Base-by-base conservation (phyloP, 108 stramenopile species). In the Cyclostephanos tholiformis region DNA sequence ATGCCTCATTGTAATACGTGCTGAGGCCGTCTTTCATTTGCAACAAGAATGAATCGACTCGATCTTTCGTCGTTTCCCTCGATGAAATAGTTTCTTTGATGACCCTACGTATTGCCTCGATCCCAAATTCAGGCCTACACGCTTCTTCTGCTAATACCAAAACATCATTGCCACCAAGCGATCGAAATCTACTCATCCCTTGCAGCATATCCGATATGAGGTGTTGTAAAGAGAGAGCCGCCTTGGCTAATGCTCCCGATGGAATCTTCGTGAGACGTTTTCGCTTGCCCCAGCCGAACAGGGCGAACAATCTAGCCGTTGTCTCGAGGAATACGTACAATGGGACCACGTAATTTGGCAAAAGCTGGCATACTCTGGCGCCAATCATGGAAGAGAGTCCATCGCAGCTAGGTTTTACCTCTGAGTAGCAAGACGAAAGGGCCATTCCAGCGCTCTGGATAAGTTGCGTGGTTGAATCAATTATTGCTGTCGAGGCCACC, bases 251-350 rank as follows among this genome's bases (percentile, higher is more conserved):
- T 20, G 86, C 86, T 23, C 65, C 76, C 22, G 90, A 84, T 32
- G 76, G 71, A 46, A 53, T 76, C 64, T 89, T 91, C 4, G 89
- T 89, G 16, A 66, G 63, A 11, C 76, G 77, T 66, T 91, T 94
- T 29, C 90, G 80, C 59, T 85, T 88, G 36, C 90, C 93, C 93
- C 93, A 94, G 49, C 89, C 90, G 67, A 85, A 94, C 29, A 80
- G 32, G 13, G 74, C 50, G 52, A 88, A 86, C 10, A 84, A 63
- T 11, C 66, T 76, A 26, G 79, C 80, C 67, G 78, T 80, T 68
- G 88, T 94, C 66, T 83, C 75, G 6, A 87, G 74, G 27, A 88
- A 11, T 22, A 87, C 85, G 68, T 88, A 89, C 2, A 94, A 43
- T 39, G 89, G 85, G 11, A 91, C 83, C 2, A 91, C 43, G 52